phyloP scores from a whole-genome alignment of 371 early-diverging fungal genomes.

The Synchytrium microbalum region DNA sequence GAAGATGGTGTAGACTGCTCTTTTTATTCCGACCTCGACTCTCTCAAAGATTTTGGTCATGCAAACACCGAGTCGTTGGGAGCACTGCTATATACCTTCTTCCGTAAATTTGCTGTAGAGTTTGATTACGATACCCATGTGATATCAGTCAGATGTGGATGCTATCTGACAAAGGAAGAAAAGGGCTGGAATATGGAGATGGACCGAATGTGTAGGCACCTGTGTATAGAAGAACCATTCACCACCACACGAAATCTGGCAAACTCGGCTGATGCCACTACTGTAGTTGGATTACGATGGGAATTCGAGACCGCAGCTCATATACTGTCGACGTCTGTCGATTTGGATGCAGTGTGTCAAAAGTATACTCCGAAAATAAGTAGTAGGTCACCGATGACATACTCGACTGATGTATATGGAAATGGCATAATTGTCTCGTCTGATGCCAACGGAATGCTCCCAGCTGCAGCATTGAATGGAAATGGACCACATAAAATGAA shows the following conservation, averaged over 20 bases:
- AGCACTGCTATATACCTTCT: slow-evolving; percentile 73
- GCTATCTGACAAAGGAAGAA: slow-evolving; percentile 59
- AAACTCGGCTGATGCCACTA: slow-evolving; percentile 72
- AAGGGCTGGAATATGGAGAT: slow-evolving; percentile 73
- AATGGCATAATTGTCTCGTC: not conserved
- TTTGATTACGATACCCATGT: slow-evolving; percentile 75
- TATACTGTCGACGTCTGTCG: slow-evolving; percentile 38
- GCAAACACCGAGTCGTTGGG: slow-evolving; percentile 63
- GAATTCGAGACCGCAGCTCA: slow-evolving; percentile 70
- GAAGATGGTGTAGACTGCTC: slow-evolving; percentile 50
- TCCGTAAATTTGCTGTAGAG: slow-evolving; percentile 65
- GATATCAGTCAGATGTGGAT: slow-evolving; percentile 68
- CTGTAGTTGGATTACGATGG: slow-evolving; percentile 60
- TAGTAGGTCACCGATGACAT: not conserved
- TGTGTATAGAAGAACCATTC: slow-evolving; percentile 91
- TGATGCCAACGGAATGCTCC: not conserved
- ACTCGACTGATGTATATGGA: not conserved
- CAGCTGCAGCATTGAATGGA: not conserved
- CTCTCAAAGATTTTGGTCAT: slow-evolving; percentile 55
- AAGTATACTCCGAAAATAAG: slow-evolving; percentile 19
- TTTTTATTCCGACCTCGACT: slow-evolving; percentile 62
- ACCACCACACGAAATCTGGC: slow-evolving; percentile 75
- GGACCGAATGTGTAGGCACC: slow-evolving; percentile 45
- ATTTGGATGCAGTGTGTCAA: slow-evolving; percentile 35
- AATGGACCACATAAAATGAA: too few relatives aligned